Evolutionary conservation across 495 filamentous ascomycete species (phyloP), one percentile per base, ranked within the genome.

Genomic region (Venustampulla echinocandica): DNA sequence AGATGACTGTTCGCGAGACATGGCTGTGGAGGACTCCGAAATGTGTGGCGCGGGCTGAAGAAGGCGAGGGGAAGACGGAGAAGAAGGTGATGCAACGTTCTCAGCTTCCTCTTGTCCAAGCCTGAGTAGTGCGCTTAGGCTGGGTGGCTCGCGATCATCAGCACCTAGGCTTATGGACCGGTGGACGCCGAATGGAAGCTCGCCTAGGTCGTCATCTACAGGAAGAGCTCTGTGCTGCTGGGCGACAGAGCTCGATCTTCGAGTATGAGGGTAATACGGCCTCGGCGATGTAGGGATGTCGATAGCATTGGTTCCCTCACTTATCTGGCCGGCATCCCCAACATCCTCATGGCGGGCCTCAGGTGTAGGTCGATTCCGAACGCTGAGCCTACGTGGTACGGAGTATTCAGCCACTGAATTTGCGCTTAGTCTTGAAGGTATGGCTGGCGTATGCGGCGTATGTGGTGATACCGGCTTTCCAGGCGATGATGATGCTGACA

Each of bases 381-480:
- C 46, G 46, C 51, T 51, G 38, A 33, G 38, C 35, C 50, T 55
- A 14, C 48, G 62, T 13, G 70, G 62, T 20, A 73, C 65, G 38
- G 65, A 63, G 55, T 90, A 87, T 57, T 87, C 82, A n/a, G 84
- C 79, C 42, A 87, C 84, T 43, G 84, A 88, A 56, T 87, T 84
- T 52, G 88, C 88, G 60, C 87, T 93, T 35, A 97, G 64, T n/a
- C 90, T 78, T 15, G 88, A 95, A 25, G 90, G 88, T 36, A 95
- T 85, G 14, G 90, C 87, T 3, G 90, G 90, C 4, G 87, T 95
- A 56, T 95, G 90, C 7, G 90, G 90, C 0, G 90, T 95, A 62
- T 95, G 90, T 10, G 90, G 90, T 1, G 87, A 94, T 37, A 94
- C 74, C 1, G 90, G 87, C 54, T 95, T 97, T 44, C 88, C 88